Evolutionary conservation across 1,139 yeast species (phyloP).

Genomic region (Kodamaea sp.): DNA sequence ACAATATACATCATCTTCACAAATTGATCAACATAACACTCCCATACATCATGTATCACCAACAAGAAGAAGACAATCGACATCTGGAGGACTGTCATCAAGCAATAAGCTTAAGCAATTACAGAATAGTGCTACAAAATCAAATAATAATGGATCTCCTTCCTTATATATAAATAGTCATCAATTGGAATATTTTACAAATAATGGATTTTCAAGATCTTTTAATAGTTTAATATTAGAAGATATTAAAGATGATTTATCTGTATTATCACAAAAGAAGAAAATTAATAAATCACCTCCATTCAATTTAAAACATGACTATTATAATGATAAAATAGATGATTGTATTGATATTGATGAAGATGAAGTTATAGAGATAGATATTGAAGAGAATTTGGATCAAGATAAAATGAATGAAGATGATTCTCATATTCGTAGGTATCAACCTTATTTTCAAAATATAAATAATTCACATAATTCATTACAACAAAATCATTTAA

Average conservation of each 20-base stretch:
- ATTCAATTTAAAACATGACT: conserved; percentile 36
- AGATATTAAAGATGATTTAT: conserved; percentile 28
- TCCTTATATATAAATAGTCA: conserved; percentile 3
- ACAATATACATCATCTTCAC: conserved; percentile 1
- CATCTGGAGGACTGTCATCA: conserved; percentile 1
- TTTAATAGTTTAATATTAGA: conserved; percentile 45
- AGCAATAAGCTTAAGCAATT: background rate
- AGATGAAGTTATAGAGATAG: conserved; percentile 5
- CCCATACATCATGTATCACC: conserved; percentile 1
- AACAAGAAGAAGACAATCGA: conserved; percentile 2
- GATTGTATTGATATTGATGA: conserved; percentile 16
- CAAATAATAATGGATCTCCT: background rate
- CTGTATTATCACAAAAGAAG: conserved; percentile 15
- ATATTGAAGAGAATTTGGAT: conserved; percentile 4
- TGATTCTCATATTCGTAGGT: background rate
- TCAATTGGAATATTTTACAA: conserved; percentile 36
- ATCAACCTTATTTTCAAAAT: background rate
- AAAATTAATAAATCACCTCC: conserved; percentile 43
- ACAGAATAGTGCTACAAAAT: background rate
- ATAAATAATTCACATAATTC: background rate
- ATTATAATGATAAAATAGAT: conserved; percentile 26
- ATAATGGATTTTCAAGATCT: conserved; percentile 42
- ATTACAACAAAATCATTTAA: conserved; percentile 1
- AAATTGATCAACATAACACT: background rate
- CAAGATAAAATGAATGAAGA: conserved; percentile 7